A percentile compares a stretch with the other conserved stretches of the same genome.
These are phyloP conservation scores for Pseudoperonospora humuli DNA, from an alignment of 352 stramenopile species.

Conservation along the genomic window DNA sequence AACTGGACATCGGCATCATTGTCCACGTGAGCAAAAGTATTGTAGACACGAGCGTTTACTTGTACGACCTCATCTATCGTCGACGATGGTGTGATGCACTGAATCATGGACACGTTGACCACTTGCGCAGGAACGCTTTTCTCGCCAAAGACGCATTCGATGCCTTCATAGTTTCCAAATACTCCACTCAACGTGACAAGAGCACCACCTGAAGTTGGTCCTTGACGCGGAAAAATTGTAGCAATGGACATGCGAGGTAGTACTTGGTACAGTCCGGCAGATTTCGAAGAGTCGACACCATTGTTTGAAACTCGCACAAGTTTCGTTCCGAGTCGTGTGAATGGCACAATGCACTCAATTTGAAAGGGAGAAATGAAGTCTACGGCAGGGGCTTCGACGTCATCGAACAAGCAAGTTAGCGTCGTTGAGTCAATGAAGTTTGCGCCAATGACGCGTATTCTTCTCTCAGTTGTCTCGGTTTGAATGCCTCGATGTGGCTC, in stretches of 20 bases:
- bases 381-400: constrained; percentile 10
- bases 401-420: constrained; percentile 42
- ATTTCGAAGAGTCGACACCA: constrained; percentile 36
- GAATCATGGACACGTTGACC: constrained; percentile 23
- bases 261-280: constrained; percentile 17
- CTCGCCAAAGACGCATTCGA: constrained; percentile 40
- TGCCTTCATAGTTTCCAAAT: constrained; percentile 22
- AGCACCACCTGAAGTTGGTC: constrained; percentile 32
- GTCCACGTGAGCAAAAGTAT: constrained; percentile 21
- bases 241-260: constrained; percentile 33
- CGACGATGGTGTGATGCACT: constrained; percentile 24
- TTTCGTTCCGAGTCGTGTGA: constrained; percentile 31
- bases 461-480: constrained; percentile 9
- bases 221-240: constrained; percentile 20
- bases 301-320: constrained; percentile 50
- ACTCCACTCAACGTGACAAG: constrained; percentile 30
- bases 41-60: constrained; percentile 21
- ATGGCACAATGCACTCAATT: constrained; percentile 53
- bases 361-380: constrained; percentile 36
- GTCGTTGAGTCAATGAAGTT: constrained; percentile 43
- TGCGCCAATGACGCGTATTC: constrained; percentile 27
- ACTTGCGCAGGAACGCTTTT: constrained; percentile 13
- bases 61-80: constrained; percentile 6
- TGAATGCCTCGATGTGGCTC: constrained; percentile 22
- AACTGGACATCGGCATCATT: constrained; percentile 10